A percentile compares a stretch with the other conserved stretches of the same genome.
phyloP scores from a whole-genome alignment of 345 rosid species.

The Brassica rapa region DNA sequence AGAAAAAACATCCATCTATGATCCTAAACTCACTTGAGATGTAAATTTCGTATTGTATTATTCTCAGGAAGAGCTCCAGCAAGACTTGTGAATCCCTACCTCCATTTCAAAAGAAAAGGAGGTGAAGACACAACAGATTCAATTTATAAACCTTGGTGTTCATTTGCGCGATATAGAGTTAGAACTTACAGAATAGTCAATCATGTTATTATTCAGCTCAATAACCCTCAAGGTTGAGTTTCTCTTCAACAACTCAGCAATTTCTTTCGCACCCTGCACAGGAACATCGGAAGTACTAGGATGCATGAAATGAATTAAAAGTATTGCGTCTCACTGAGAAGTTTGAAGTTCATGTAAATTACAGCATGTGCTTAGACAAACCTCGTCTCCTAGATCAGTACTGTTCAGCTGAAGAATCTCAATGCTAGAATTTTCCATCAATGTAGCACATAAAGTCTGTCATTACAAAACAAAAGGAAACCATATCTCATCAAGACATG shows the following conservation, averaged over 20 bases:
- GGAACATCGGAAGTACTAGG: slow-evolving; percentile 12
- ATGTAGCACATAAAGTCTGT: slow-evolving; percentile 72
- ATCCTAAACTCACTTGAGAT: slow-evolving; percentile 73
- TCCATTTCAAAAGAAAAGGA: slow-evolving; percentile 47
- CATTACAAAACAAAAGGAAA: slow-evolving; percentile 20
- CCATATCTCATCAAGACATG: slow-evolving; percentile 18
- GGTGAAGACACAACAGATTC: slow-evolving; percentile 32
- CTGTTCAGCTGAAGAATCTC: slow-evolving; percentile 88
- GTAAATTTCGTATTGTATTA: slow-evolving; percentile 61
- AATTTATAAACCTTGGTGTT: slow-evolving; percentile 29
- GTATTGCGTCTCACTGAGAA: slow-evolving; percentile 1
- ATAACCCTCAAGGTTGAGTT: slow-evolving; percentile 72
- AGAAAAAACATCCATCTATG: slow-evolving; percentile 8
- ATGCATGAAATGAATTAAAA: slow-evolving; percentile 15
- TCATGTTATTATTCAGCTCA: slow-evolving; percentile 91
- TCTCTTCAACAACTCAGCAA: slow-evolving; percentile 88
- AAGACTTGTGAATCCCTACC: slow-evolving; percentile 94
- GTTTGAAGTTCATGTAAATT: slow-evolving; percentile 12
- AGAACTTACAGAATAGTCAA: slow-evolving; percentile 88
- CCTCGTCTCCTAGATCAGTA: slow-evolving; percentile 84
- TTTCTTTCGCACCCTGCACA: slow-evolving; percentile 86
- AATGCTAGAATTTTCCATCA: slow-evolving; percentile 67
- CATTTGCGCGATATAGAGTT: slow-evolving; percentile 12
- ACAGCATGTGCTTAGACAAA: slow-evolving; percentile 41
- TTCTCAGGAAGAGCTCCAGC: slow-evolving; percentile 83